phyloP scores from a whole-genome alignment of 805 yeast species.

The Schwanniomyces pseudopolymorphus region DNA sequence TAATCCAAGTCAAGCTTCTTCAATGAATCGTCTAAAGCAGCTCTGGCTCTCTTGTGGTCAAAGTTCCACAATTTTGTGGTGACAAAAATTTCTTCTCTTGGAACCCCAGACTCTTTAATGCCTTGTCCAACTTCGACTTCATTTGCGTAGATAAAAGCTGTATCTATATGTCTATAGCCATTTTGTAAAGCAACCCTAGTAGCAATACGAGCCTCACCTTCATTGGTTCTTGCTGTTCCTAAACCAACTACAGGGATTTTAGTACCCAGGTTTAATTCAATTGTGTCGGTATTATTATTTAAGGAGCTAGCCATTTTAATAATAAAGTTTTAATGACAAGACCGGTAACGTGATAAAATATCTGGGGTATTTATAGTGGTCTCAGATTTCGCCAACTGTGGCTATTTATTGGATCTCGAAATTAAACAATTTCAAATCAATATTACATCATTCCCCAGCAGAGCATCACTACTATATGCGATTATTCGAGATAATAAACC shows the following conservation, averaged over 20 bases:
- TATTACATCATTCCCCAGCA: background rate
- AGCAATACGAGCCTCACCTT: slow-evolving; percentile 45
- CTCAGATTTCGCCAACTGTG: background rate
- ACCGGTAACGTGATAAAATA: background rate
- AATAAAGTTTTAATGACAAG: background rate
- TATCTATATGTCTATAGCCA: slow-evolving; percentile 77
- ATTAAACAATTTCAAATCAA: background rate
- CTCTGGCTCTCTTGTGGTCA: slow-evolving; percentile 50
- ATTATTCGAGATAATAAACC: no score
- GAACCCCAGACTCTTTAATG: slow-evolving; percentile 55
- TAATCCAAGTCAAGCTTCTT: slow-evolving; percentile 67
- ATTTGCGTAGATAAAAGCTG: slow-evolving; percentile 68
- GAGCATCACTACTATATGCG: no score
- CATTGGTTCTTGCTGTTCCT: slow-evolving; percentile 70
- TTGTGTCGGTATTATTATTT: slow-evolving; percentile 5
- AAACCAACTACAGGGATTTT: slow-evolving; percentile 67
- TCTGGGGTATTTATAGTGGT: background rate
- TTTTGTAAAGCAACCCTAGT: slow-evolving; percentile 56
- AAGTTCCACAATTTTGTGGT: slow-evolving; percentile 71
- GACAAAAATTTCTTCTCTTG: slow-evolving; percentile 63
- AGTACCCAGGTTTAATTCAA: slow-evolving; percentile 60
- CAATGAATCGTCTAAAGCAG: slow-evolving; percentile 59
- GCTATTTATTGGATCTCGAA: background rate
- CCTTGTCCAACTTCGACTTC: slow-evolving; percentile 64
- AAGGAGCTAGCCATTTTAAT: slow-evolving; percentile 2